Evolutionary conservation across 352 stramenopile species (phyloP), one percentile per base, ranked within the genome.

Genomic region (Phytophthora pinifolia): DNA sequence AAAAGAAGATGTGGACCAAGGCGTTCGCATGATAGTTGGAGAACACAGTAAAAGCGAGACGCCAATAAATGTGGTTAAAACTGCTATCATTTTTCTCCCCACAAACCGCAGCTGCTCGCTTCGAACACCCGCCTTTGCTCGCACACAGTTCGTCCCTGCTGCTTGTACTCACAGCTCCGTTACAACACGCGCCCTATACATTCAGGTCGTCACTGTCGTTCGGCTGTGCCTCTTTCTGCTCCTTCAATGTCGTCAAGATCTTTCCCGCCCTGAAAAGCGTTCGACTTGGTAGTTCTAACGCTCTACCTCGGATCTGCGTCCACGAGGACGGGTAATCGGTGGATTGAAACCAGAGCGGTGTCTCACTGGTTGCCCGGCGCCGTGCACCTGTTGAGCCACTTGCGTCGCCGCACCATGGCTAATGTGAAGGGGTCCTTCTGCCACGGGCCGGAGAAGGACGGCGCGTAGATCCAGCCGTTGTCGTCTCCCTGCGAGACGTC

Each of bases 1-100:
- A 94, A 60, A 96, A 96, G 70, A 91, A 92, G 70, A 96, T 97
- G 84, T 95, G 85, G 83, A 81, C 61, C 64, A 87, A 87, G 62
- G 85, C 83, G 29, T 93, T 95, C 47, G 80, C 83, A 33, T 92
- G 64, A 70, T 42, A 50, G 17, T 55, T 39, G 54, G 39, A 45
- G 14, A 42, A 46, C n/a, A 61, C 10, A 34, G 14, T 35, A 22
- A 18, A 38, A 37, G 36, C 64, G 51, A n/a, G 32, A 54, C 49
- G 59, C 39, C 34, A 65, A 49, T 49, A 22, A 41, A 65, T 51
- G 45, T 66, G 56, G 61, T 57, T 65, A 60, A 65, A 65, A 61
- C 30, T 65, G 47, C 47, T 46, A 50, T 59, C 48, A 61, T 57
- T 29, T 65, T 48, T 47, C n/a, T 50, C 41, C 47, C 45, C 56